Conservation (phyloP, 75 land plant species). For the Gnetum montanum region DNA sequence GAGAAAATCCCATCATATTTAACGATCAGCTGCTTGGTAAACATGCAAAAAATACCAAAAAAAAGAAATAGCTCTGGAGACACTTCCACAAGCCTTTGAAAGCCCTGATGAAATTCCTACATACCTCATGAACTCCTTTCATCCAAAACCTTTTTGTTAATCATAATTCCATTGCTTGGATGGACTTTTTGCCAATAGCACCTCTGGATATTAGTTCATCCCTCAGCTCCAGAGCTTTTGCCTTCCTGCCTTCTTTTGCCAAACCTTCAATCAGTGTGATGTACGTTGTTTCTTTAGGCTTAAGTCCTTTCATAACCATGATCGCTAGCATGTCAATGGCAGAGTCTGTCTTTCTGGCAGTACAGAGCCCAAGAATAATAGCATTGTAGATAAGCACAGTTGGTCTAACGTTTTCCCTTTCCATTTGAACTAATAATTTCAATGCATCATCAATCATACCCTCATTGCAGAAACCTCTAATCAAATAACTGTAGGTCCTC, state of each 20-base stretch:
- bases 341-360: conserved; percentile 20
- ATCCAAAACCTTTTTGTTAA: too few species aligned
- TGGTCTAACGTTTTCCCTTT: conserved; percentile 5
- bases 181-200: conserved; percentile 15
- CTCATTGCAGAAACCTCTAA: conserved; percentile 36
- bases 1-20: too few species aligned
- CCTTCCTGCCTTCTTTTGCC: conserved; percentile 30
- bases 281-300: conserved; percentile 55
- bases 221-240: conserved; percentile 36
- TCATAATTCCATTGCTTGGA: background rate
- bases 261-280: conserved; percentile 51
- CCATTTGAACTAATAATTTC: conserved; percentile 24
- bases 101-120: too few species aligned
- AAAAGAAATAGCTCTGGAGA: too few species aligned
- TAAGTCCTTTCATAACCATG: conserved; percentile 41
- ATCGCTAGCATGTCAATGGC: conserved; percentile 34
- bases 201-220: conserved; percentile 13
- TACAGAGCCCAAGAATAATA: conserved; percentile 29
- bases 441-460: conserved; percentile 33
- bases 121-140: too few species aligned
- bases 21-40: too few species aligned
- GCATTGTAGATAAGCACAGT: conserved; percentile 11
- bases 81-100: too few species aligned
- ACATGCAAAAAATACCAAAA: too few species aligned
- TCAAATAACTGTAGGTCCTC: conserved; percentile 34